These are phyloP conservation scores for Cynanchum wilfordii DNA, from an alignment of 257 asterid genomes.

Conservation along the genomic window DNA sequence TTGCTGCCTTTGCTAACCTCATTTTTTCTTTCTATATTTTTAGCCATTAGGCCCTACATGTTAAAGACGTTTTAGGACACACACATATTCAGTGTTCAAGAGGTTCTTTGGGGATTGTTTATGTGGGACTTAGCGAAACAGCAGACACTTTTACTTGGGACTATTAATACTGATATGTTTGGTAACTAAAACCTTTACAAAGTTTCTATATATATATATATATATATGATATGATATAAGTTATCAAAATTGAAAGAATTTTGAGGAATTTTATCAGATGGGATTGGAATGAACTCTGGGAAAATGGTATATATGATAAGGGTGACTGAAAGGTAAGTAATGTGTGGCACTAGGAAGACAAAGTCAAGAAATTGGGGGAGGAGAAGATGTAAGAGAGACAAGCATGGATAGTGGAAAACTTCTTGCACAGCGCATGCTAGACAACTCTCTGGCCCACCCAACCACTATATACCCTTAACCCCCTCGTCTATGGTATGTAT, in stretches of 20 bases:
- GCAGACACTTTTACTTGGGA: background rate
- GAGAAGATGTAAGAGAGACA: conserved; percentile 22
- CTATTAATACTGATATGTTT: background rate
- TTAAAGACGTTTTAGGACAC: background rate
- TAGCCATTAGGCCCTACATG: conserved; percentile 3
- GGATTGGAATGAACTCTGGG: background rate
- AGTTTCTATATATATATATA: too few relatives aligned
- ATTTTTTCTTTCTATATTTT: background rate
- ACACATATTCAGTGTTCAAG: background rate
- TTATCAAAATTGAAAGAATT: too few relatives aligned
- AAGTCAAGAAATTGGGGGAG: background rate
- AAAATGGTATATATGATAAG: background rate
- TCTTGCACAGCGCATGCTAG: conserved; percentile 39
- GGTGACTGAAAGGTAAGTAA: background rate
- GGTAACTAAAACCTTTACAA: background rate
- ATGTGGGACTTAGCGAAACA: background rate
- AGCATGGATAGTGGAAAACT: conserved; percentile 32
- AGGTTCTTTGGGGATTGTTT: background rate
- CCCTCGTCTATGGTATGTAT: too few relatives aligned
- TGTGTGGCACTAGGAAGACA: conserved; percentile 25
- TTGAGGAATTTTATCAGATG: background rate
- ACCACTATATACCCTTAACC: conserved; percentile 5
- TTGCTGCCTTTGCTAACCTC: background rate
- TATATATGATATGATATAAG: too few relatives aligned
- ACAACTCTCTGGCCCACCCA: conserved; percentile 29